Percentiles rank a stretch among this genome's conserved stretches.
These are phyloP conservation scores for Pestalotiopsis sp. DNA, from an alignment of 2,329 filamentous ascomycete species.

Conservation along the genomic window DNA sequence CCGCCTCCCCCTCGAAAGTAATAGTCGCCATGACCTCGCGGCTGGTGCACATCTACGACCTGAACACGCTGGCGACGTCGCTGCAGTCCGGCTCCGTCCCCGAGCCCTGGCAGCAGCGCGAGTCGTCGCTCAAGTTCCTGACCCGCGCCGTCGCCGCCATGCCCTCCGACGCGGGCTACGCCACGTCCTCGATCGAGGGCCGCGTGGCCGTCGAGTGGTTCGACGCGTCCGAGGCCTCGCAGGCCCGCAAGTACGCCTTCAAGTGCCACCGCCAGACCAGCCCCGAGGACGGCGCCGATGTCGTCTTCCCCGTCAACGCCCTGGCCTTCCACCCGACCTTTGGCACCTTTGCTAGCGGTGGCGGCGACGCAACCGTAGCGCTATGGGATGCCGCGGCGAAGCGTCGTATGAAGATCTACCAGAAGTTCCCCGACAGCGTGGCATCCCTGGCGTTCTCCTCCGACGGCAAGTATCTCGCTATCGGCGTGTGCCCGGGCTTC, in stretches of 20 bases:
- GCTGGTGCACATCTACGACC: conserved; percentile 92
- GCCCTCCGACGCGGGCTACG: conserved; percentile 94
- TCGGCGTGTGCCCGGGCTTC: conserved; percentile 84
- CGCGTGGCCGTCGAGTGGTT: conserved; percentile 98
- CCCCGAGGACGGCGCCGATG: conserved; percentile 63
- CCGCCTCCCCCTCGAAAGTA: conserved; percentile 75
- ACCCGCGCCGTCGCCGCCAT: conserved; percentile 92
- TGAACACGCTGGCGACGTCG: conserved; percentile 65
- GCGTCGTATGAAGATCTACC: conserved; percentile 86
- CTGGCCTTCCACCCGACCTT: conserved; percentile 82
- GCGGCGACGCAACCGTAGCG: conserved; percentile 88
- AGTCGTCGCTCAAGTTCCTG: conserved; percentile 95
- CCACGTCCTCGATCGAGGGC: conserved; percentile 89
- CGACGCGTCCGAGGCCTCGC: conserved; percentile 82
- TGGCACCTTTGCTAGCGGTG: conserved; percentile 87
- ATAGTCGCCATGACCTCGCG: conserved; percentile 96
- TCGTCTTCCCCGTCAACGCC: conserved; percentile 91
- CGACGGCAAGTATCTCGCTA: conserved; percentile 77
- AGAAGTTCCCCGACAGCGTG: conserved; percentile 78
- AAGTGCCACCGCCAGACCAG: conserved; percentile 90
- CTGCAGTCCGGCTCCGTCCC: conserved; percentile 50
- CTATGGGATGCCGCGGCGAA: conserved; percentile 93
- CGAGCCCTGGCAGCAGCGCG: conserved; percentile 89
- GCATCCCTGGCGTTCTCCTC: conserved; percentile 76
- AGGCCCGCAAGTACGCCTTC: conserved; percentile 96